Percentiles rank a stretch among this genome's conserved stretches.
phyloP scores from a whole-genome alignment of 441 rosid genomes.

The Syzygium syzygioides region DNA sequence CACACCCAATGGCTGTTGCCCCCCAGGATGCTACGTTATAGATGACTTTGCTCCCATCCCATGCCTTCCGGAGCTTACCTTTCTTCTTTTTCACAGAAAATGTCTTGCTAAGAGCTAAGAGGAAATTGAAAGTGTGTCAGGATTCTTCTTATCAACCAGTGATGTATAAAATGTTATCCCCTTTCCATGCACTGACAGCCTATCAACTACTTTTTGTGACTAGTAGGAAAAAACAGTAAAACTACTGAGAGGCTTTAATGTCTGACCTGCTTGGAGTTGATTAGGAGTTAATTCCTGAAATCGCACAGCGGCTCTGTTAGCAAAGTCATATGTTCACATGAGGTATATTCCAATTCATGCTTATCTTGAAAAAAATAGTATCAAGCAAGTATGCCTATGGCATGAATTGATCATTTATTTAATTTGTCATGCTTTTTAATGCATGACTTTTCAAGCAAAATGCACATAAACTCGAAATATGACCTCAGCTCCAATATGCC shows the following conservation, averaged over 20 bases:
- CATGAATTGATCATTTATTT: background rate
- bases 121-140: slow-evolving; percentile 19
- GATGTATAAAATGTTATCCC: slow-evolving; percentile 2
- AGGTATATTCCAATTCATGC: background rate
- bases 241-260: background rate
- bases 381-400: background rate
- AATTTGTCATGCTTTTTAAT: background rate
- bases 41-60: slow-evolving; percentile 95
- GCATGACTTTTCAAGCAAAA: background rate
- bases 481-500: background rate
- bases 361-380: background rate
- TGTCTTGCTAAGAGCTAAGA: slow-evolving; percentile 80
- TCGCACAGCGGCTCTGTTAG: background rate
- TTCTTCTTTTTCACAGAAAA: slow-evolving; percentile 71
- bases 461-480: background rate
- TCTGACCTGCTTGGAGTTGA: slow-evolving; percentile 89
- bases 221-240: background rate
- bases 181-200: background rate
- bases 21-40: slow-evolving; percentile 98
- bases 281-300: slow-evolving; percentile 76
- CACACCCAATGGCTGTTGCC: slow-evolving; percentile 89
- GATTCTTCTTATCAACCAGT: background rate
- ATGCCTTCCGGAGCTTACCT: slow-evolving; percentile 93
- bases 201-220: background rate
- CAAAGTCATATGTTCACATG: background rate